Conservation (phyloP, 164 flowering plant genomes). For the Macadamia integrifolia region DNA sequence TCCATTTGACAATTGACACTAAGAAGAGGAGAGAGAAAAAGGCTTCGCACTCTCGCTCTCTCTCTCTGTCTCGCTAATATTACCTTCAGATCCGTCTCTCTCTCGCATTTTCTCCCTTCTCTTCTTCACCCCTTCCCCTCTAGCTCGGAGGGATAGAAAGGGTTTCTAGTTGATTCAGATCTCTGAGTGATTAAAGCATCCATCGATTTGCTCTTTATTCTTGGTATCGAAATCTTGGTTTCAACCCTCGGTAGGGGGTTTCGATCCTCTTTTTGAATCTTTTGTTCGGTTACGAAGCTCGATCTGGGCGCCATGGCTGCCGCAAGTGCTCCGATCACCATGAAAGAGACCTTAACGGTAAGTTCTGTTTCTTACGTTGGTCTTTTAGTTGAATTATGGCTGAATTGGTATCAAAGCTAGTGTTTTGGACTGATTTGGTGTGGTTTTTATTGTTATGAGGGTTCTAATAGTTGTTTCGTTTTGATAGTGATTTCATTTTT, state of each 20-base stretch:
- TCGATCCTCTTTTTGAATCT: conserved; percentile 17
- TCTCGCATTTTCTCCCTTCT: conserved; percentile 12
- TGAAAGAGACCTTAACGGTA: conserved; percentile 90
- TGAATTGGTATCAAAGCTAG: neutral
- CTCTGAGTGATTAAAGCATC: conserved; percentile 26
- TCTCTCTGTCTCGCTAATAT: neutral
- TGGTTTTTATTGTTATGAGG: neutral
- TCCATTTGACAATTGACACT: neutral
- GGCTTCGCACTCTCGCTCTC: neutral
- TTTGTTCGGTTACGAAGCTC: conserved; percentile 10
- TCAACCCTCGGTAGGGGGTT: conserved; percentile 10
- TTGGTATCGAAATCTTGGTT: neutral
- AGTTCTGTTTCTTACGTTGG: conserved; percentile 9
- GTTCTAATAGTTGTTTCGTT: neutral
- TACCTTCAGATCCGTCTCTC: conserved; percentile 16
- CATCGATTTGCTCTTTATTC: neutral
- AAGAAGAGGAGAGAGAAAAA: too few species aligned
- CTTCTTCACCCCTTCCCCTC: neutral
- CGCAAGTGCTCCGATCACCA: conserved; percentile 93
- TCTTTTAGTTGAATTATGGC: conserved; percentile 1
- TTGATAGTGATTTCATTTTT: neutral
- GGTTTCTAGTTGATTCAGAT: conserved; percentile 35
- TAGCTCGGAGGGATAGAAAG: conserved; percentile 9
- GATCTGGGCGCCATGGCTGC: conserved; percentile 83
- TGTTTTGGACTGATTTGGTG: neutral